Conservation (phyloP, 2,329 filamentous ascomycete genomes). For the Helicocarpus griseus region DNA sequence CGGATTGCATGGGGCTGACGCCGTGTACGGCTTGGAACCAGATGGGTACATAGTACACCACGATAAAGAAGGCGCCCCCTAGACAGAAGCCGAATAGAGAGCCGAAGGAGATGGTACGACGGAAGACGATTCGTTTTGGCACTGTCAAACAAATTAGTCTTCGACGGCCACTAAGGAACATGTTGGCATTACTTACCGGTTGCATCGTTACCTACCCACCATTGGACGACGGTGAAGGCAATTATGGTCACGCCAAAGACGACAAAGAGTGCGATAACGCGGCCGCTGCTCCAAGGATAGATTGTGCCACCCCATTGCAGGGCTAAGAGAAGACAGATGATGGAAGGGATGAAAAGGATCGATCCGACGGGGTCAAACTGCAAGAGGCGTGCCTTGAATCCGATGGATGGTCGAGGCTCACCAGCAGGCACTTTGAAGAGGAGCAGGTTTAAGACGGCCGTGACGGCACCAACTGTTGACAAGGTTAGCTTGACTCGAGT, state of each 20-base stretch:
- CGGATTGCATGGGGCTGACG: slow-evolving; percentile 25
- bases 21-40: slow-evolving; percentile 35
- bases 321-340: slow-evolving; percentile 40
- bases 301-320: slow-evolving; percentile 39
- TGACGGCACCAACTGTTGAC: slow-evolving; percentile 25
- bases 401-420: too few relatives aligned
- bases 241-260: slow-evolving; percentile 42
- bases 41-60: slow-evolving; percentile 40
- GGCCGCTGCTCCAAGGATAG: slow-evolving; percentile 35
- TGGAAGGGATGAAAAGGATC: slow-evolving; percentile 34
- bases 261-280: slow-evolving; percentile 41
- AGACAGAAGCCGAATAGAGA: slow-evolving; percentile 34
- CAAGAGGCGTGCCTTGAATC: too few relatives aligned
- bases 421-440: slow-evolving; percentile 16
- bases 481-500: too few relatives aligned
- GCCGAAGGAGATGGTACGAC: slow-evolving; percentile 34
- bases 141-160: too few relatives aligned
- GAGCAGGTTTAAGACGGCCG: slow-evolving; percentile 21
- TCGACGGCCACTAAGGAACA: too few relatives aligned
- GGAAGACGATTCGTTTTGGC: slow-evolving; percentile 34
- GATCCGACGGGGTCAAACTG: slow-evolving; percentile 36
- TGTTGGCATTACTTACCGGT: too few relatives aligned
- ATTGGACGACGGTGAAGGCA: slow-evolving; percentile 30
- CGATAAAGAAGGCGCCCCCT: slow-evolving; percentile 35
- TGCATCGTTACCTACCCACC: slow-evolving; percentile 31